These are phyloP conservation scores for Trichoderma sp. DNA, from an alignment of 2,329 filamentous ascomycete species.

Conservation along the genomic window DNA sequence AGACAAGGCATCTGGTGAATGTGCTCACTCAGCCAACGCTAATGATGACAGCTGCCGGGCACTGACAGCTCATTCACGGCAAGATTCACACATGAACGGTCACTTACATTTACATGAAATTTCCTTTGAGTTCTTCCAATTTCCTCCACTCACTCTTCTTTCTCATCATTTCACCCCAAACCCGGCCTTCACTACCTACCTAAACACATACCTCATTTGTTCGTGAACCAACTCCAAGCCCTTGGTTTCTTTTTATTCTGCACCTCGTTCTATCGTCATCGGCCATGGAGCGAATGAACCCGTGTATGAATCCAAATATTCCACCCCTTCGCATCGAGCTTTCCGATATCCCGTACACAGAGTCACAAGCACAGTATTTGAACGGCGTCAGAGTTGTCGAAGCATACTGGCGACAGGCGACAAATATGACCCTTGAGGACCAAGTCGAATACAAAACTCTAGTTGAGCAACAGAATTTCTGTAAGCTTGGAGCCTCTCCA, in stretches of 20 bases:
- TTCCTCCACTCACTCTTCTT: no score
- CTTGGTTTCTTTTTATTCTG: background rate
- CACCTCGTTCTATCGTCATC: background rate
- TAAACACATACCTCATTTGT: background rate
- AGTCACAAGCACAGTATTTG: background rate
- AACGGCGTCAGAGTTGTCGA: background rate
- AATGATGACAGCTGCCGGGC: no score
- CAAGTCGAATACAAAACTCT: background rate
- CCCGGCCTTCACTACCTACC: no score
- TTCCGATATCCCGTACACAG: background rate
- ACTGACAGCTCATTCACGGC: no score
- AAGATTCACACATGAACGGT: no score
- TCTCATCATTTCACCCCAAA: no score
- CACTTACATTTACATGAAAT: no score
- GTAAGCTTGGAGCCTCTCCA: no score
- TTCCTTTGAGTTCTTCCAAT: no score
- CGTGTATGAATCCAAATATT: background rate
- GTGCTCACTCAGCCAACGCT: no score
- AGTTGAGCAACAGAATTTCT: background rate
- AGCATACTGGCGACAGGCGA: background rate
- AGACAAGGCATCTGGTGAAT: no score
- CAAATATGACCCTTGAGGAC: background rate
- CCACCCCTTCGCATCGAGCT: background rate
- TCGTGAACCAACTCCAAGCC: background rate
- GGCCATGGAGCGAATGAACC: background rate